Conservation (phyloP, 176 grass and related monocot genomes). For the sorghum (Sorghum bicolor) region Sorghum_bicolor_NCBIv3 NC_012870.2:8862001-8862500, state of each 20-base stretch:
- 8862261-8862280: constrained; percentile 70
- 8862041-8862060: constrained; percentile 66
- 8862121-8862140: background rate
- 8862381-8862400: constrained; percentile 72
- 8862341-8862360: constrained; percentile 65
- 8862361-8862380: constrained; percentile 81
- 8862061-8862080: background rate
- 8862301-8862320: constrained; percentile 73
- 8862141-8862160: background rate
- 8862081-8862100: background rate
- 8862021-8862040: constrained; percentile 97
- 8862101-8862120: background rate
- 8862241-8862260: constrained; percentile 94
- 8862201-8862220: constrained; percentile 75
- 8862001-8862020: constrained; percentile 99
- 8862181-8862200: no score
- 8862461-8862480: constrained; percentile 43
- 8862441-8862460: constrained; percentile 98
- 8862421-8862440: constrained; percentile 95
- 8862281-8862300: constrained; percentile 98
- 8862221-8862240: constrained; percentile 82
- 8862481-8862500: background rate
- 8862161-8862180: no score
- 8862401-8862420: constrained; percentile 75
- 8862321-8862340: constrained; percentile 85